A percentile compares a stretch with the other conserved stretches of the same genome.
phyloP scores from a whole-genome alignment of 1,284 basidiomycete genomes.

The Phellinidium pouzarii region DNA sequence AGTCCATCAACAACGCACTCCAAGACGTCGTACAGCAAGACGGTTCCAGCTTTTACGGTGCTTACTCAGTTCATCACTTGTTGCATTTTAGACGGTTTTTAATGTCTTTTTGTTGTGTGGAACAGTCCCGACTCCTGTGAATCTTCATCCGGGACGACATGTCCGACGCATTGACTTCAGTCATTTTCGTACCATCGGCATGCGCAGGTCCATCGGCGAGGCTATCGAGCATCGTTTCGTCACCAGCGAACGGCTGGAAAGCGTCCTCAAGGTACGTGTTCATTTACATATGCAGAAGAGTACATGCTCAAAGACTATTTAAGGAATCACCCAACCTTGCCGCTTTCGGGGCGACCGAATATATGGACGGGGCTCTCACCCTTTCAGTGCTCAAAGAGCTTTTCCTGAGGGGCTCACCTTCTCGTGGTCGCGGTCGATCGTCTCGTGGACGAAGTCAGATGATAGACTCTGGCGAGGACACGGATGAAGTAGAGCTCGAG shows the following conservation, averaged over 20 bases:
- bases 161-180: constrained; percentile 84
- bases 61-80: constrained; percentile 21
- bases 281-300: constrained; percentile 3
- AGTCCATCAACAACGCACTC: constrained; percentile 67
- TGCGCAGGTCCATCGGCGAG: constrained; percentile 88
- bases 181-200: constrained; percentile 91
- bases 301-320: constrained; percentile 8
- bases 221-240: constrained; percentile 88
- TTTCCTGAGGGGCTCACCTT: constrained; percentile 71
- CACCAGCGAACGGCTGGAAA: constrained; percentile 79
- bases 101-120: constrained; percentile 9
- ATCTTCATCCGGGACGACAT: constrained; percentile 69
- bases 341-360: constrained; percentile 88
- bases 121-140: constrained; percentile 63
- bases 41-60: constrained; percentile 65
- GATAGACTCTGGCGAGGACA: constrained; percentile 39
- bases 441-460: constrained; percentile 54
- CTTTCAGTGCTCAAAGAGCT: constrained; percentile 79
- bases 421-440: constrained; percentile 62
- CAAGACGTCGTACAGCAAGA: constrained; percentile 56
- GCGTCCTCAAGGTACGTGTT: constrained; percentile 66
- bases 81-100: constrained; percentile 7
- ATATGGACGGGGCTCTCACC: constrained; percentile 89
- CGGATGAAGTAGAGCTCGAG: constrained; percentile 66
- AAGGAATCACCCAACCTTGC: constrained; percentile 82